A percentile compares a stretch with the other conserved stretches of the same genome.
These are phyloP conservation scores for Saccharomycopsis microspora DNA, from an alignment of 805 yeast species.

Conservation along the genomic window DNA sequence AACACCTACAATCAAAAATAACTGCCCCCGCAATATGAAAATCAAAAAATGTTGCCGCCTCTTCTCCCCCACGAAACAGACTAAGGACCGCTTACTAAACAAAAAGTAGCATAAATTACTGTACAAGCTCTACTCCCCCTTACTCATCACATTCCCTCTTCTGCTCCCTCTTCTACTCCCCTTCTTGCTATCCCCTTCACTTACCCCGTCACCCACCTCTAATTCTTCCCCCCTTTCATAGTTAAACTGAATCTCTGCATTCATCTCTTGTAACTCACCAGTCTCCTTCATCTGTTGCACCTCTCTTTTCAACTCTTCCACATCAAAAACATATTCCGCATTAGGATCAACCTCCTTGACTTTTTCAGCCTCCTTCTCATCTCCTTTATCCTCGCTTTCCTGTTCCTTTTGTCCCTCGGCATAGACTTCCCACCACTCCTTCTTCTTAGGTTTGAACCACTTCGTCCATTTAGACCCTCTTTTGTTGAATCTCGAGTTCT, in stretches of 20 bases:
- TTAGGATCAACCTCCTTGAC: constrained; percentile 27
- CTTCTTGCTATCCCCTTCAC: not conserved
- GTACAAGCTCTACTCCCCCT: not conserved
- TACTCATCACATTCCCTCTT: not conserved
- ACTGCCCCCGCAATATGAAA: too few relatives aligned
- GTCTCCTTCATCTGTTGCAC: constrained; percentile 19
- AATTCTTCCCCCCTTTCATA: not conserved
- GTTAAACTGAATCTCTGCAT: constrained; percentile 14
- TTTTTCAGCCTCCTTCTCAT: constrained; percentile 25
- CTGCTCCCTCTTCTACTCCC: not conserved
- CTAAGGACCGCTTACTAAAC: too few relatives aligned
- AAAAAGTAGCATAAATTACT: too few relatives aligned
- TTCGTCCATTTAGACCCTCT: constrained; percentile 27
- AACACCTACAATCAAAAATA: too few relatives aligned
- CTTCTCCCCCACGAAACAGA: too few relatives aligned
- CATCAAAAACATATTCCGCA: constrained; percentile 21
- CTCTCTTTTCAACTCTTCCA: constrained; percentile 28
- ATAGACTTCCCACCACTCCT: constrained; percentile 45
- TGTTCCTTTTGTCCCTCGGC: constrained; percentile 23
- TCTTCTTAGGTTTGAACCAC: constrained; percentile 41
- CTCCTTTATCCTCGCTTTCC: constrained; percentile 28
- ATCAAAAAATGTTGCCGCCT: too few relatives aligned
- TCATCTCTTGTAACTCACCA: constrained; percentile 11
- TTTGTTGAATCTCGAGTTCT: constrained; percentile 26
- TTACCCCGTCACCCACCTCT: not conserved